Evolutionary conservation across 2,329 filamentous ascomycete species (phyloP), one percentile per base, ranked within the genome.

Genomic region (Fusarium chuoi): DNA sequence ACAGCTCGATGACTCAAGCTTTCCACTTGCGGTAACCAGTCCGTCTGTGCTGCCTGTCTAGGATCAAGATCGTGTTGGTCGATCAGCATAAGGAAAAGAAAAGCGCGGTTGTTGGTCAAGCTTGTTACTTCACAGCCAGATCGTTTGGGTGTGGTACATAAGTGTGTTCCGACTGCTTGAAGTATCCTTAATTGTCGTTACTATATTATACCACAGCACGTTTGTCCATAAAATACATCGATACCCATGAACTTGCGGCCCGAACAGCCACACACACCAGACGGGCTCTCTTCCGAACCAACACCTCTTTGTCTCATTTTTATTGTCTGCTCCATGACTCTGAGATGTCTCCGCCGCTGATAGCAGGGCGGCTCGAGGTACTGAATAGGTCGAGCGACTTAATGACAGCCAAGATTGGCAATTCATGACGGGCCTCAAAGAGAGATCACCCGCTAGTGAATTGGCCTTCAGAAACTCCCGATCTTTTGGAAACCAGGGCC

Each of bases 41-140:
- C 68, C 63, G 68, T 61, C 44, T 41, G 33, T 58, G 57, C 55
- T 66, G 71, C 75, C 68, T 62, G 68, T 62, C 65, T 51, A 63
- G 63, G 35, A 45, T 57, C 52, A 62, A 56, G 46, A 66, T 68
- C 62, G 58, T 42, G 68, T 71, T 68, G 63, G 70, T 68, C 46
- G 63, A 62, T 70, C 35, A 49, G 33, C 64, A 68, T 65, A 56
- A 56, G 55, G 42, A 56, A 69, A 56, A 55, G 65, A 69, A 51
- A 51, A 68, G 58, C 61, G 76, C 62, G 75, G 54, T 62, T 72
- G 68, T 72, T 75, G 52, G 54, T 54, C 67, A 38, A 58, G 36
- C 70, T 54, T 45, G 67, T 70, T 61, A 35, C 45, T 49, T 49
- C 46, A 38, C 28, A 71, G 68, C 24, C 66, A 62, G 44, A 48